Conservation (phyloP, 352 stramenopile genomes). For the Phytophthora foliorum region DNA sequence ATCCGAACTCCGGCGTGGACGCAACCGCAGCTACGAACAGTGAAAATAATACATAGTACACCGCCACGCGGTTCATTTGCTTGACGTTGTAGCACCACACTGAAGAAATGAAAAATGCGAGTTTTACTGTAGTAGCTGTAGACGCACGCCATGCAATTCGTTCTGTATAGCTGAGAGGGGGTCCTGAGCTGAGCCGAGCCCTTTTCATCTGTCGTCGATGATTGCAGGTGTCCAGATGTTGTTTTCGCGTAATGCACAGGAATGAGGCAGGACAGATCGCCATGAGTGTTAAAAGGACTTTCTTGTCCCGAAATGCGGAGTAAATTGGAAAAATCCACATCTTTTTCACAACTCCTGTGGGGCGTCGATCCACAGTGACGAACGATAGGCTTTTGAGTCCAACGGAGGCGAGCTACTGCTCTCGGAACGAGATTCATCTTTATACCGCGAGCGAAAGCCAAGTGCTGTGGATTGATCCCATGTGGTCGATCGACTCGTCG, state of each 20-base stretch:
- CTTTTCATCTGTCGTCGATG: constrained; percentile 3
- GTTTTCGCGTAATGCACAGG: constrained; percentile 12
- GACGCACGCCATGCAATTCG: neutral
- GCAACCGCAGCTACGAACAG: neutral
- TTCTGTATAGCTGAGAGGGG: constrained; percentile 7
- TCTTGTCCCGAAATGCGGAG: constrained; percentile 5
- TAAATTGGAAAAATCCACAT: too few relatives aligned
- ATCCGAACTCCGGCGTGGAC: constrained; percentile 10
- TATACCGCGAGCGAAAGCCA: too few relatives aligned
- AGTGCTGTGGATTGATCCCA: too few relatives aligned
- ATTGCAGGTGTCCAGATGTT: constrained; percentile 12
- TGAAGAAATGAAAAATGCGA: constrained; percentile 11
- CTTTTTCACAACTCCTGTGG: too few relatives aligned
- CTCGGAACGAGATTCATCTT: too few relatives aligned
- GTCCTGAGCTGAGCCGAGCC: constrained; percentile 7
- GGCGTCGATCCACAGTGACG: too few relatives aligned
- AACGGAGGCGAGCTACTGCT: too few relatives aligned
- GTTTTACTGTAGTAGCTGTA: too few relatives aligned
- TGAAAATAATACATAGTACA: constrained; percentile 10
- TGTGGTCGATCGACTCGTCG: too few relatives aligned
- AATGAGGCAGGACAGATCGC: constrained; percentile 22
- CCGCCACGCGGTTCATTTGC: constrained; percentile 4
- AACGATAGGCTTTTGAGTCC: too few relatives aligned
- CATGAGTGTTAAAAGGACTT: constrained; percentile 1
- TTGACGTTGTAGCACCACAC: neutral